These are phyloP conservation scores for Exidia glandulosa DNA, from an alignment of 768 basidiomycete genomes.

Conservation along the genomic window DNA sequence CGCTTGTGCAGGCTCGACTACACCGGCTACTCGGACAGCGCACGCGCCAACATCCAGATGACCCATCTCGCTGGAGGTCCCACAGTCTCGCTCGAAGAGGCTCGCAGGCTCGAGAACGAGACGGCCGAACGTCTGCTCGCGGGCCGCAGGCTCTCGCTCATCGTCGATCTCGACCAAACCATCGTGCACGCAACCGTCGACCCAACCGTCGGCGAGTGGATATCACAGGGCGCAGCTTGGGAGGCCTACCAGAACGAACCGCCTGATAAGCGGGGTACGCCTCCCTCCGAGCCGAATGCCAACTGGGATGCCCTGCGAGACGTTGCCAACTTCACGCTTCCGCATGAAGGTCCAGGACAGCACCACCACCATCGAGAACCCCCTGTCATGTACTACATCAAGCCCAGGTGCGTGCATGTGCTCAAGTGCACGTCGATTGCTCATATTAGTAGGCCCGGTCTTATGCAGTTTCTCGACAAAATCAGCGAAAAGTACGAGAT, in stretches of 20 bases:
- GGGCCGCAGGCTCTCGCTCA: conserved; percentile 75
- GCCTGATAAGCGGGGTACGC: neutral
- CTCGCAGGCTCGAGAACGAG: conserved; percentile 76
- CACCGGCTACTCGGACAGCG: conserved; percentile 76
- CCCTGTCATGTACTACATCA: conserved; percentile 78
- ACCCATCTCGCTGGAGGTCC: conserved; percentile 87
- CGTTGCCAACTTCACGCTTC: conserved; percentile 79
- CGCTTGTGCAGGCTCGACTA: conserved; percentile 56
- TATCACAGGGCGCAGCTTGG: conserved; percentile 74
- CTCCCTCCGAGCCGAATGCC: conserved; percentile 56
- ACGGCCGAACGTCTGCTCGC: conserved; percentile 69
- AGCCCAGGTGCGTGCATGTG: conserved; percentile 62
- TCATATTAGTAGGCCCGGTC: conserved; percentile 51
- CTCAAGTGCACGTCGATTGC: neutral
- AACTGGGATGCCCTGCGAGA: conserved; percentile 90
- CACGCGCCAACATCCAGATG: conserved; percentile 85
- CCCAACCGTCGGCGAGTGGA: conserved; percentile 98
- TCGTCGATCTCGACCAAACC: conserved; percentile 98
- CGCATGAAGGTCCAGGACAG: conserved; percentile 53
- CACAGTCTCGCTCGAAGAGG: conserved; percentile 86
- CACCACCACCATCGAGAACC: conserved; percentile 27
- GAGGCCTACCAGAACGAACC: conserved; percentile 39
- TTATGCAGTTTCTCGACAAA: conserved; percentile 61
- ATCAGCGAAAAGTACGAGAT: conserved; percentile 83
- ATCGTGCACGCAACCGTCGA: conserved; percentile 98